Percentiles rank a stretch among this genome's conserved stretches.
These are phyloP conservation scores for Pleurotus salmoneostramineus DNA, from an alignment of 768 basidiomycete species.

Conservation along the genomic window DNA sequence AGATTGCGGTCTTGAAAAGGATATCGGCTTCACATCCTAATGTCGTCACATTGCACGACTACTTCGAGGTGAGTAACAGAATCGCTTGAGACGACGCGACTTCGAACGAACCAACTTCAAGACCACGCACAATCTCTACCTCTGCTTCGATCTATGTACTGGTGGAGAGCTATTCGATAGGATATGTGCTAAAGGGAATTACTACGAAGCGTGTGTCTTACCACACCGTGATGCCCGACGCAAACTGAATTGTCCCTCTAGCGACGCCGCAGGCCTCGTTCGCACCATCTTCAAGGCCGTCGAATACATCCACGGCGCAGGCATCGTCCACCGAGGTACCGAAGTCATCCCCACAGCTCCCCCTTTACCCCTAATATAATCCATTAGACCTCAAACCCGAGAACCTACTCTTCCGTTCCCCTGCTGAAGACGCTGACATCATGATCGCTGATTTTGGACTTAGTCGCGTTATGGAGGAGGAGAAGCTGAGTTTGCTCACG, in stretches of 20 bases:
- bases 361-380: neutral
- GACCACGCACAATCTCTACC: conserved; percentile 92
- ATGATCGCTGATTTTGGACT: conserved; percentile 98
- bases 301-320: conserved; percentile 85
- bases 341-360: neutral
- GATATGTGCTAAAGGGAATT: conserved; percentile 96
- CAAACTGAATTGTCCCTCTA: conserved; percentile 21
- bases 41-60: conserved; percentile 92
- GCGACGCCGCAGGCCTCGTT: conserved; percentile 87
- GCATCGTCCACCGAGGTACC: conserved; percentile 87
- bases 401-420: conserved; percentile 91
- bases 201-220: conserved; percentile 79
- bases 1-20: conserved; percentile 91
- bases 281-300: conserved; percentile 86
- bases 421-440: conserved; percentile 87
- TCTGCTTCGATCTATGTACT: conserved; percentile 94
- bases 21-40: conserved; percentile 88
- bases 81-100: neutral
- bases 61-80: conserved; percentile 70
- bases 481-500: conserved; percentile 82
- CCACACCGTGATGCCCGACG: neutral
- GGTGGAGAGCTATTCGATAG: conserved; percentile 99
- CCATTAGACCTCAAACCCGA: conserved; percentile 88
- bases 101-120: conserved; percentile 20
- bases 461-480: conserved; percentile 86